A percentile compares a stretch with the other conserved stretches of the same genome.
Conservation (phyloP, 2,329 filamentous ascomycete genomes). For the Colletotrichum spinosum region DNA sequence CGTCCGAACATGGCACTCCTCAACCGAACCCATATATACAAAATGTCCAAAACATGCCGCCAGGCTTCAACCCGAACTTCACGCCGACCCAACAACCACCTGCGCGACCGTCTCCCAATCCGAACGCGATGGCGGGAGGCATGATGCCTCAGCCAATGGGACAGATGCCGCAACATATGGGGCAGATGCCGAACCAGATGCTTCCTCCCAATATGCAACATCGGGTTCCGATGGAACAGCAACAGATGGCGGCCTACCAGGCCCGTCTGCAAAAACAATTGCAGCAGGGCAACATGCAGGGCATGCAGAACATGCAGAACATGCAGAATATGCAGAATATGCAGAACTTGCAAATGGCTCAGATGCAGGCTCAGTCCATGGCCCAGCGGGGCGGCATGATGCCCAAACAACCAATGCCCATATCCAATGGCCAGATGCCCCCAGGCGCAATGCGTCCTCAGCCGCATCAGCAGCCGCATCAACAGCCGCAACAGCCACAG, state of each 20-base stretch:
- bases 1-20: conserved; percentile 81
- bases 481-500: conserved; percentile 47
- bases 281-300: conserved; percentile 67
- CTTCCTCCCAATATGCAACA: conserved; percentile 51
- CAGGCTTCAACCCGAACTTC: conserved; percentile 69
- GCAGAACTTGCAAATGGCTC: conserved; percentile 55
- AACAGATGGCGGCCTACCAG: conserved; percentile 82
- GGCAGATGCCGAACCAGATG: conserved; percentile 49
- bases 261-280: conserved; percentile 85
- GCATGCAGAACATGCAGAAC: conserved; percentile 53
- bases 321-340: conserved; percentile 58
- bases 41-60: conserved; percentile 68
- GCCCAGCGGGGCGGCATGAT: conserved; percentile 61
- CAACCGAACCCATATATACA: conserved; percentile 79
- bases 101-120: conserved; percentile 65
- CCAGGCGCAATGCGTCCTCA: conserved; percentile 64
- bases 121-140: conserved; percentile 63
- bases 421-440: conserved; percentile 68
- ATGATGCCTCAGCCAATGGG: conserved; percentile 64
- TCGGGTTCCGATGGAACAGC: conserved; percentile 73
- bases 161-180: conserved; percentile 56
- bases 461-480: conserved; percentile 42
- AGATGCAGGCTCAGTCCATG: conserved; percentile 61
- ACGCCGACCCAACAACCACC: conserved; percentile 68
- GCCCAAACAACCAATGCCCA: conserved; percentile 62